phyloP scores from a whole-genome alignment of 768 basidiomycete genomes.

The Asterophora parasitica region DNA sequence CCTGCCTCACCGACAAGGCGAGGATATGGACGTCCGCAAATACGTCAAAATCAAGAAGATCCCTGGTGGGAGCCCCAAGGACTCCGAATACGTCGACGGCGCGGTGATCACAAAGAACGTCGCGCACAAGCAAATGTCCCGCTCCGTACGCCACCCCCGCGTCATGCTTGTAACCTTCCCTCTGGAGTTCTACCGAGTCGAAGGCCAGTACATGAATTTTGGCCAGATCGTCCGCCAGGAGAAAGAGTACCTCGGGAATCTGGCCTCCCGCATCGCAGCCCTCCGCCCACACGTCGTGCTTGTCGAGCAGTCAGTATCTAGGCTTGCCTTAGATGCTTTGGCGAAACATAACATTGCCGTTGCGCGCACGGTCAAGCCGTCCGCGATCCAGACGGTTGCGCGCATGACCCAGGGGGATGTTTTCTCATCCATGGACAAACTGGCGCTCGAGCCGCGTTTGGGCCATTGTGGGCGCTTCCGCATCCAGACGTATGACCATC shows the following conservation, averaged over 20 bases:
- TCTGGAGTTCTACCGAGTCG: constrained; percentile 86
- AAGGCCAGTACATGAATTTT: constrained; percentile 91
- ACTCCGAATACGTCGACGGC: constrained; percentile 96
- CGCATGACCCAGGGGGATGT: constrained; percentile 94
- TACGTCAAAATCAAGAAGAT: constrained; percentile 99
- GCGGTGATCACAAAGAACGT: constrained; percentile 98
- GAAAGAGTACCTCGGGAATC: constrained; percentile 85
- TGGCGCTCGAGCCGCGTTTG: constrained; percentile 83
- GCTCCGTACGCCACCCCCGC: constrained; percentile 77
- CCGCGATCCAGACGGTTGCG: constrained; percentile 84
- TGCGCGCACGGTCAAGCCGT: constrained; percentile 82
- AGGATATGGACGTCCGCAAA: constrained; percentile 90
- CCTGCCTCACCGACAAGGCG: constrained; percentile 69
- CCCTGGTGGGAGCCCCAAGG: constrained; percentile 85
- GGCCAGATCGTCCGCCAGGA: constrained; percentile 89
- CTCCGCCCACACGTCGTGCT: constrained; percentile 89
- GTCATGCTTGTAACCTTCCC: constrained; percentile 97
- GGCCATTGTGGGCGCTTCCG: constrained; percentile 85
- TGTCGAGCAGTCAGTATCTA: constrained; percentile 87
- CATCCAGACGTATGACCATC: constrained; percentile 92
- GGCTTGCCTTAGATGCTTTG: constrained; percentile 84
- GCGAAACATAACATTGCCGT: constrained; percentile 84
- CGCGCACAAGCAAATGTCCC: constrained; percentile 91
- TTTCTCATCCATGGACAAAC: constrained; percentile 91
- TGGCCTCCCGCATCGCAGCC: constrained; percentile 86